Percentiles rank a stretch among this genome's conserved stretches.
These are phyloP conservation scores for Kodamaea derodonti DNA, from an alignment of 1,139 yeast species.

Conservation along the genomic window DNA sequence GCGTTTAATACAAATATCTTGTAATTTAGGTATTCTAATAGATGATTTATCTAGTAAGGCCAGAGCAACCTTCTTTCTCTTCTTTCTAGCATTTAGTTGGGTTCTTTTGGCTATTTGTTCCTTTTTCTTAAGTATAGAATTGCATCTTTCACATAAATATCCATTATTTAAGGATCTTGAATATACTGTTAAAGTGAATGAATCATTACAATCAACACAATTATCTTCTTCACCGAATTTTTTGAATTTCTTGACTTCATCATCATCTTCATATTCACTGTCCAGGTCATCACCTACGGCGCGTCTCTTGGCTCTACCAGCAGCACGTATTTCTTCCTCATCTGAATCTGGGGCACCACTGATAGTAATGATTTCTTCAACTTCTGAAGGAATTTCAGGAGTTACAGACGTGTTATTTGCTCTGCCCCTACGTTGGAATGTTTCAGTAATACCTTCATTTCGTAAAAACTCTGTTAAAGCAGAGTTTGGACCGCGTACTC, in stretches of 20 bases:
- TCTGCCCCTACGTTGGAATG: conserved; percentile 48
- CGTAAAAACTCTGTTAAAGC: conserved; percentile 74
- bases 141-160: conserved; percentile 66
- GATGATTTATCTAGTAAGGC: conserved; percentile 73
- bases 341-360: not conserved
- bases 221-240: conserved; percentile 45
- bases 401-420: conserved; percentile 9
- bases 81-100: conserved; percentile 63
- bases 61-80: conserved; percentile 75
- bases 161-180: conserved; percentile 53
- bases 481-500: conserved; percentile 73
- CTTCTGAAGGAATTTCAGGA: conserved; percentile 8
- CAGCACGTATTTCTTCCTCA: conserved; percentile 36
- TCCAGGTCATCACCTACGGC: conserved; percentile 22
- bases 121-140: conserved; percentile 38
- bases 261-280: conserved; percentile 25
- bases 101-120: conserved; percentile 46
- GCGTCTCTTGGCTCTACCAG: conserved; percentile 35
- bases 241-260: conserved; percentile 25
- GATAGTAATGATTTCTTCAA: conserved; percentile 15
- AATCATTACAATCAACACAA: conserved; percentile 58
- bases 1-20: conserved; percentile 71
- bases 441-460: conserved; percentile 84
- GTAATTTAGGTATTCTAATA: conserved; percentile 64
- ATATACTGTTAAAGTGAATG: conserved; percentile 61